phyloP scores from a whole-genome alignment of 202 grass and related monocot genomes.

The Hordeum pubiflorum region DNA sequence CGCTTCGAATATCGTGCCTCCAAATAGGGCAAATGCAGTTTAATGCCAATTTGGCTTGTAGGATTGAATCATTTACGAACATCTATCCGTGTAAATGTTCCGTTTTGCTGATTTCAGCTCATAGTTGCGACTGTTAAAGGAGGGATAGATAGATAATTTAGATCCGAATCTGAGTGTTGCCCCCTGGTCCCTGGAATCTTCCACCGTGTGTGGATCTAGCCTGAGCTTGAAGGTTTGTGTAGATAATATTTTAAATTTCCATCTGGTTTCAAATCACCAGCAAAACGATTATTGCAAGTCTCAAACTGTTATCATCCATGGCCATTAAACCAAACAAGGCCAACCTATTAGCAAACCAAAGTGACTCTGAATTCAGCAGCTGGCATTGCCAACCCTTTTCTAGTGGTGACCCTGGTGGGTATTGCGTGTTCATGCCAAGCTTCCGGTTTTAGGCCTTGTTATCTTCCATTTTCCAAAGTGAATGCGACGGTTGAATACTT shows the following conservation, averaged over 20 bases:
- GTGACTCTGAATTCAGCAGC: not conserved
- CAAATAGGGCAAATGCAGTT: not conserved
- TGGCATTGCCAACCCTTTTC: not conserved
- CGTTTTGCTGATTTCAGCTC: not conserved
- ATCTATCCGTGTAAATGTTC: not conserved
- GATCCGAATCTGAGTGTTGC: not conserved
- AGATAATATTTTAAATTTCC: not conserved
- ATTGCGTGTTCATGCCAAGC: not conserved
- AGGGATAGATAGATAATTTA: not conserved
- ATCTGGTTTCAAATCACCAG: not conserved
- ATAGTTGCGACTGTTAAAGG: not conserved
- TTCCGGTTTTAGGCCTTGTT: not conserved
- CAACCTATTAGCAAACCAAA: not conserved
- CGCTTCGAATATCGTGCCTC: not conserved
- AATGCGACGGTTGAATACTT: not conserved
- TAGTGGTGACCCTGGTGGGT: not conserved
- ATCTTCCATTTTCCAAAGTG: not conserved
- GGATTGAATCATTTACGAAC: not conserved
- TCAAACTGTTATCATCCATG: not conserved
- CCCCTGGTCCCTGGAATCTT: not conserved
- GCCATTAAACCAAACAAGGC: not conserved
- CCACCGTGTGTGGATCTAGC: not conserved
- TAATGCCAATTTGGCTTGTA: not conserved
- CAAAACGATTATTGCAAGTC: not conserved
- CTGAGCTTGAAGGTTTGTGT: not conserved